phyloP scores from a whole-genome alignment of 176 grass and related monocot species.

The Oryza meyeriana region DNA sequence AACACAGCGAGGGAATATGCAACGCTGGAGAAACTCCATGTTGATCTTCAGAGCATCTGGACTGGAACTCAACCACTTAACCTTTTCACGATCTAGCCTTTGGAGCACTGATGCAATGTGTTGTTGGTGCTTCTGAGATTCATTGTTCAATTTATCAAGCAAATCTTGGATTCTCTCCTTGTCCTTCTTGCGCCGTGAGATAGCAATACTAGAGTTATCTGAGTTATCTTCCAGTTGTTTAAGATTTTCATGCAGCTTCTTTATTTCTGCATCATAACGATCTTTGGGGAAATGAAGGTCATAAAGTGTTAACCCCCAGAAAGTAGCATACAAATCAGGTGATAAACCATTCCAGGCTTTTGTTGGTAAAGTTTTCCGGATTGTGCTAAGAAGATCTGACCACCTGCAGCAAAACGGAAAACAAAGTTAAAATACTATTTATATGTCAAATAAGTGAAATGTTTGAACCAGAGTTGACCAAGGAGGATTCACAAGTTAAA shows the following conservation, averaged over 20 bases:
- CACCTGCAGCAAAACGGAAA: constrained; percentile 58
- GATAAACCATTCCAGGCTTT: constrained; percentile 96
- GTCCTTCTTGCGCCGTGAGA: constrained; percentile 95
- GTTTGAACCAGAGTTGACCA: neutral
- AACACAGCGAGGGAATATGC: constrained; percentile 84
- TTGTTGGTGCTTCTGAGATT: constrained; percentile 82
- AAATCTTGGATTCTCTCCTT: constrained; percentile 98
- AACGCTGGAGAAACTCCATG: constrained; percentile 94
- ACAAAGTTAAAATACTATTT: constrained; percentile 7
- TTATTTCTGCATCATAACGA: constrained; percentile 89
- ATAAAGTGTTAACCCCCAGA: constrained; percentile 97
- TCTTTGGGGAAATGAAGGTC: constrained; percentile 91
- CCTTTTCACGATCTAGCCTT: constrained; percentile 84
- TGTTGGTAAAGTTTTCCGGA: constrained; percentile 67
- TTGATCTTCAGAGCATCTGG: constrained; percentile 91
- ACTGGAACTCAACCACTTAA: constrained; percentile 85
- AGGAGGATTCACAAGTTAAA: neutral
- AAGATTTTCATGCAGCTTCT: constrained; percentile 83
- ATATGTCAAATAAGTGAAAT: constrained; percentile 18
- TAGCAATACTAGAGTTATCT: constrained; percentile 93
- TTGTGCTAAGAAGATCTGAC: constrained; percentile 79
- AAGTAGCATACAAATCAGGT: constrained; percentile 87
- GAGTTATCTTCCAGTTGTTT: constrained; percentile 95
- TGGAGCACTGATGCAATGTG: constrained; percentile 77
- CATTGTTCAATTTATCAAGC: constrained; percentile 75